phyloP scores from a whole-genome alignment of 257 asterid species.

The Buddleja alternifolia region DNA sequence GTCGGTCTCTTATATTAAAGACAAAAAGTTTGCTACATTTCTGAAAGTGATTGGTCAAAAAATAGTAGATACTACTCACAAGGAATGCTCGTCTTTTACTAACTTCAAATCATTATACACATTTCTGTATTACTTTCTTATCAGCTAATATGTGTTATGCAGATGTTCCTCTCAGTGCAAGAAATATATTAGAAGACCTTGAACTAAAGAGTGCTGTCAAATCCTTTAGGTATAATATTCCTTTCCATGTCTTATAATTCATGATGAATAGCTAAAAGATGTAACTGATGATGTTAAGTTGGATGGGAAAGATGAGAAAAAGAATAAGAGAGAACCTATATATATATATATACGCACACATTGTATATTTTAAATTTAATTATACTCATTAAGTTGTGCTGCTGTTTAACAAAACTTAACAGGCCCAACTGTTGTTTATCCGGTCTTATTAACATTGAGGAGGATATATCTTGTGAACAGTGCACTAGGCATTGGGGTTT shows the following conservation, averaged over 20 bases:
- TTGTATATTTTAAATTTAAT: neutral
- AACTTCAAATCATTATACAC: constrained; percentile 11
- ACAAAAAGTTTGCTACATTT: neutral
- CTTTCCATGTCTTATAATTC: neutral
- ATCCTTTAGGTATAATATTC: constrained; percentile 60
- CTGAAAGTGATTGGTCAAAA: neutral
- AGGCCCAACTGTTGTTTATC: neutral
- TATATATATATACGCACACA: too few species aligned
- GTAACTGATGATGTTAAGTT: neutral
- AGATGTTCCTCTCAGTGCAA: constrained; percentile 77
- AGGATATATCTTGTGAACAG: constrained; percentile 1
- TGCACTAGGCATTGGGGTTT: neutral
- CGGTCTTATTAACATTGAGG: neutral
- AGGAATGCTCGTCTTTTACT: constrained; percentile 12
- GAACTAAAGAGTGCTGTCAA: constrained; percentile 91
- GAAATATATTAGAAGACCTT: constrained; percentile 84
- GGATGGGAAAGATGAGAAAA: constrained; percentile 2
- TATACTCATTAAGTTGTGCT: neutral
- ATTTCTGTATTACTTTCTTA: constrained; percentile 21
- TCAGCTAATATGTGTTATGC: constrained; percentile 35
- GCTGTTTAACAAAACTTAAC: neutral
- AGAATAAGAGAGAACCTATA: neutral
- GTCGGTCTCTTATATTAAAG: neutral
- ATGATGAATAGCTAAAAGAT: neutral
- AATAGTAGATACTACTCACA: neutral